These are phyloP conservation scores for Metarhizium rileyi DNA, from an alignment of 2,329 filamentous ascomycete species.

Conservation along the genomic window DNA sequence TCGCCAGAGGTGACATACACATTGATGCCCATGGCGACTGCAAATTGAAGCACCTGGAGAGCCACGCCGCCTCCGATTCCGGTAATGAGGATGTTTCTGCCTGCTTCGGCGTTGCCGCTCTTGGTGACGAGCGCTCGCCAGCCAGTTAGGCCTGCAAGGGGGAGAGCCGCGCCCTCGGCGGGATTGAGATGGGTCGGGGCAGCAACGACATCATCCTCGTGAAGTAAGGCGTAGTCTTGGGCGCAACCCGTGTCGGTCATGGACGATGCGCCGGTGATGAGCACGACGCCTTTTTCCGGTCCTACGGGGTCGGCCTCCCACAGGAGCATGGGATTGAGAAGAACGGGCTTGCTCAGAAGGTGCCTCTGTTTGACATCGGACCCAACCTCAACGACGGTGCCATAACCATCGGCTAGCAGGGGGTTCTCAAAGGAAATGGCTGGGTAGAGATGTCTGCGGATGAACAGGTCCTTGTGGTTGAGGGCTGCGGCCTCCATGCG, in stretches of 20 bases:
- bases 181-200: constrained; percentile 63
- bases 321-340: constrained; percentile 68
- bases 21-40: constrained; percentile 59
- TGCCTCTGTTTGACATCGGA: constrained; percentile 28
- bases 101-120: constrained; percentile 50
- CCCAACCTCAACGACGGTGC: constrained; percentile 59
- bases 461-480: constrained; percentile 93
- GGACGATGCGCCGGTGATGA: constrained; percentile 61
- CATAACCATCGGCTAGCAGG: constrained; percentile 74
- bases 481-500: constrained; percentile 70
- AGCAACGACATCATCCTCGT: constrained; percentile 63
- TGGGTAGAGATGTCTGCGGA: constrained; percentile 86
- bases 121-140: constrained; percentile 82
- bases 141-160: constrained; percentile 75
- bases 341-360: constrained; percentile 55
- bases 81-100: constrained; percentile 72
- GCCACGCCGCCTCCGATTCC: constrained; percentile 92
- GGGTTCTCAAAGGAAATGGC: constrained; percentile 70
- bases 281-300: constrained; percentile 54
- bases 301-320: constrained; percentile 66
- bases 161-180: constrained; percentile 72
- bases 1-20: constrained; percentile 73
- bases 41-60: constrained; percentile 71
- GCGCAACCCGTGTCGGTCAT: constrained; percentile 55
- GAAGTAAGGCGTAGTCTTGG: constrained; percentile 62